Conservation (phyloP, 1,284 basidiomycete species). For the Malassezia dermatis region DNA sequence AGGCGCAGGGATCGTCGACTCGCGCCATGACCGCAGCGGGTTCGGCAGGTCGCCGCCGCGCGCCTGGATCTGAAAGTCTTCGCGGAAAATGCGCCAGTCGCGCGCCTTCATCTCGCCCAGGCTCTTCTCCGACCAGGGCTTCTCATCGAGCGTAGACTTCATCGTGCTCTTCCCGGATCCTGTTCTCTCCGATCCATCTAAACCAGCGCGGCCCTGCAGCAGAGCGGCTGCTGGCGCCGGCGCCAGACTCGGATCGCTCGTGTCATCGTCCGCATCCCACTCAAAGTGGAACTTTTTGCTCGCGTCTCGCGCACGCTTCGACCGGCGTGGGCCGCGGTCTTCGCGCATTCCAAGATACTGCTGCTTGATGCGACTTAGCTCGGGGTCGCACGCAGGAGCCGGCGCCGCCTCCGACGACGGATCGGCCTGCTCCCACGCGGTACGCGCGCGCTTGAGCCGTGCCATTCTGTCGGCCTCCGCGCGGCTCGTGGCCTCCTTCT, state of each 20-base stretch:
- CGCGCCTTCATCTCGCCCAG: slow-evolving; percentile 88
- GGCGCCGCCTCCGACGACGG: background rate
- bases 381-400: background rate
- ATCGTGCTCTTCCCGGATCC: background rate
- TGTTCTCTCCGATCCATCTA: slow-evolving; percentile 24
- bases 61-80: slow-evolving; percentile 92
- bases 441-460: background rate
- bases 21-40: slow-evolving; percentile 80
- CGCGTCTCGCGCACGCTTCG: slow-evolving; percentile 62
- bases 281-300: slow-evolving; percentile 90
- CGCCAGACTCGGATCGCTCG: slow-evolving; percentile 28
- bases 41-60: slow-evolving; percentile 79
- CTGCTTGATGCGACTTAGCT: slow-evolving; percentile 20
- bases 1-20: slow-evolving; percentile 67
- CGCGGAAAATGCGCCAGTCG: slow-evolving; percentile 97
- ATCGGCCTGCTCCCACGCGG: slow-evolving; percentile 5
- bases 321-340: slow-evolving; percentile 70
- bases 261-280: slow-evolving; percentile 57
- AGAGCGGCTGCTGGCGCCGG: slow-evolving; percentile 2
- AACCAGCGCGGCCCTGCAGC: slow-evolving; percentile 18
- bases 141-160: slow-evolving; percentile 68
- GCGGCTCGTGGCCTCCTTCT: background rate
- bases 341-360: slow-evolving; percentile 35
- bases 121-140: slow-evolving; percentile 92
- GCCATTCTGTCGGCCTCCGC: slow-evolving; percentile 1